Percentiles rank a stretch among this genome's conserved stretches.
Conservation (phyloP, 768 basidiomycete species). For the Mycena kentingensis region DNA sequence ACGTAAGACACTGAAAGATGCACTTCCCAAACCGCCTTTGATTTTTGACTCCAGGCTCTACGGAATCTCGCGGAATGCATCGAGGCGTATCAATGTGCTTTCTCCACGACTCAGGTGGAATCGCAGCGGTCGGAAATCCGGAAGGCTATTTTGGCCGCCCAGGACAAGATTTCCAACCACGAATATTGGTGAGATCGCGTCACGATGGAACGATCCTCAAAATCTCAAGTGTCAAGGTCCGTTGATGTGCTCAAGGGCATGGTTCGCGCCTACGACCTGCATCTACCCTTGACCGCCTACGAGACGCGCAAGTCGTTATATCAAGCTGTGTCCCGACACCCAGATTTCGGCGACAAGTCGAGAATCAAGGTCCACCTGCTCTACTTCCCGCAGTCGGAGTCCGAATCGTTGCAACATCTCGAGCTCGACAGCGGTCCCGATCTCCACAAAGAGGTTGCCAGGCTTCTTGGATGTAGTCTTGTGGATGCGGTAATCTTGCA, state of each 20-base stretch:
- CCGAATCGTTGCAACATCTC: conserved; percentile 14
- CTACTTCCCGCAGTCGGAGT: conserved; percentile 20
- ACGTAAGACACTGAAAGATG: background rate
- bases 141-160: conserved; percentile 13
- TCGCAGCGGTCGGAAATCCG: conserved; percentile 10
- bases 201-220: background rate
- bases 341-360: conserved; percentile 19
- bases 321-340: conserved; percentile 23
- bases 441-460: conserved; percentile 11
- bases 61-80: conserved; percentile 25
- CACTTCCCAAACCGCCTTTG: background rate
- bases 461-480: conserved; percentile 11
- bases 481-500: conserved; percentile 15
- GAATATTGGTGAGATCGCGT: conserved; percentile 14
- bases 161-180: conserved; percentile 20
- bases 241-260: conserved; percentile 20
- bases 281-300: conserved; percentile 15
- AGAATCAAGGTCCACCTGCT: conserved; percentile 20
- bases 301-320: conserved; percentile 12
- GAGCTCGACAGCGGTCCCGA: conserved; percentile 16
- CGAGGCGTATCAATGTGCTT: conserved; percentile 23
- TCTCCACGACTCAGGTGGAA: background rate
- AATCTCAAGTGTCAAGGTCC: conserved; percentile 4
- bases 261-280: conserved; percentile 25
- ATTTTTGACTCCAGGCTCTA: conserved; percentile 16